Conservation (phyloP, 2,329 filamentous ascomycete genomes). For the Cladophialophora carrionii region DNA sequence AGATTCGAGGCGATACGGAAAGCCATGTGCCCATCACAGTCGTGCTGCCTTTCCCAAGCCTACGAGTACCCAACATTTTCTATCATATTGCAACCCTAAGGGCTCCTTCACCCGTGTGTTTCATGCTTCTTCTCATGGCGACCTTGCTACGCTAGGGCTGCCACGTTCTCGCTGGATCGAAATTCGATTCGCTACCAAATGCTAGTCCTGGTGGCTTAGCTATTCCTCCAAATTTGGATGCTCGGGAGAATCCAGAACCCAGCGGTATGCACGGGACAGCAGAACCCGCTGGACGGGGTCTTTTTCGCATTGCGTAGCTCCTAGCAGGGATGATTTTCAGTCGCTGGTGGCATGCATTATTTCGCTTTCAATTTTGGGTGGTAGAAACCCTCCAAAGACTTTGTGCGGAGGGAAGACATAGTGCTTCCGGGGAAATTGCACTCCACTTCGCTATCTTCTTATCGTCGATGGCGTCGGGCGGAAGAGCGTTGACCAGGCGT, state of each 20-base stretch:
- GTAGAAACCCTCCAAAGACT: conserved; percentile 14
- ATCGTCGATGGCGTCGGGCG: conserved; percentile 34
- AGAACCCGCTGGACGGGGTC: background rate
- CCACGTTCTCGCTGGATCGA: conserved; percentile 19
- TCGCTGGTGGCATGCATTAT: conserved; percentile 14
- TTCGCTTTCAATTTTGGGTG: conserved; percentile 20
- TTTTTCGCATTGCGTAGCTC: background rate
- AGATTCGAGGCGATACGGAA: conserved; percentile 35
- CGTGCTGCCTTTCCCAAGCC: background rate
- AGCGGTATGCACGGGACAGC: conserved; percentile 9
- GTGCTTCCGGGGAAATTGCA: conserved; percentile 39
- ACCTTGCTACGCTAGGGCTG: conserved; percentile 12
- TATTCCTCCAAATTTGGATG: conserved; percentile 21
- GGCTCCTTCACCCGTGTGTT: background rate
- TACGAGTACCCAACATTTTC: background rate
- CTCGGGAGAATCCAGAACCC: background rate
- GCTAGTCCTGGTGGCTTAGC: conserved; percentile 17
- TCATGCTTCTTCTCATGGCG: conserved; percentile 14
- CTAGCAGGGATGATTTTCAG: background rate
- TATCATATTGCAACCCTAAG: conserved; percentile 19
- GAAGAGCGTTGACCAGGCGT: conserved; percentile 9
- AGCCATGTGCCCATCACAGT: conserved; percentile 31
- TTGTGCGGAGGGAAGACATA: conserved; percentile 32
- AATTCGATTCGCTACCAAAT: conserved; percentile 23
- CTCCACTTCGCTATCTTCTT: conserved; percentile 31